Conservation (phyloP, 139 green algal species). For the Gonium pectorale region DNA sequence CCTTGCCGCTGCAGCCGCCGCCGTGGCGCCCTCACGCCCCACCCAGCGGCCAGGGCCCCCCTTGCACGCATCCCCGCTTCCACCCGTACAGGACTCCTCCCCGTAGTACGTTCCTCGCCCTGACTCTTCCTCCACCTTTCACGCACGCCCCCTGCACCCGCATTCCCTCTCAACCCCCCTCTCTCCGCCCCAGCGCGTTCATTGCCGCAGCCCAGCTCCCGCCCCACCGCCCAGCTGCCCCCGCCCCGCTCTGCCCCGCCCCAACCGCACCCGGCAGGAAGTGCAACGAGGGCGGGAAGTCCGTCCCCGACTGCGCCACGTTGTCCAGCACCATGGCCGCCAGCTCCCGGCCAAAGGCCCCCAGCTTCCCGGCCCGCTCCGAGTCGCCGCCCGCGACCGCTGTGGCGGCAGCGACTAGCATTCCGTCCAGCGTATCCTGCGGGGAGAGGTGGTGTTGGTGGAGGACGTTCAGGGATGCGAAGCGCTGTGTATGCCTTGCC, state of each 20-base stretch:
- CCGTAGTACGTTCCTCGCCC: too few relatives aligned
- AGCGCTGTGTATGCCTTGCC: not conserved
- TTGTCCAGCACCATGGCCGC: not conserved
- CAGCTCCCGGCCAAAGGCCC: slow-evolving; percentile 22
- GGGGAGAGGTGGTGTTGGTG: not conserved
- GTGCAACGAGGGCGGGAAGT: slow-evolving; percentile 46
- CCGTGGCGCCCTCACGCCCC: too few relatives aligned
- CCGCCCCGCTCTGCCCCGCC: too few relatives aligned
- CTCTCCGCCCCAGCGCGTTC: not conserved
- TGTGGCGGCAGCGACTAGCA: not conserved
- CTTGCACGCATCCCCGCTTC: too few relatives aligned
- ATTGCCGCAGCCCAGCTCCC: not conserved
- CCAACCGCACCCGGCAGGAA: slow-evolving; percentile 43
- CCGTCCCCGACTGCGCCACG: slow-evolving; percentile 19
- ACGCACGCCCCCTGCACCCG: too few relatives aligned
- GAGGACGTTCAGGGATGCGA: not conserved
- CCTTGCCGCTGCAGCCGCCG: too few relatives aligned
- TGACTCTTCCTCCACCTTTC: too few relatives aligned
- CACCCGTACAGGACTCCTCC: too few relatives aligned
- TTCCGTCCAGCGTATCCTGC: slow-evolving; percentile 14
- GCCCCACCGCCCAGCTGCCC: not conserved
- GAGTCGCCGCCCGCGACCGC: not conserved
- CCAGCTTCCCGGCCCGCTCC: not conserved
- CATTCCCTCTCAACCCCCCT: too few relatives aligned
- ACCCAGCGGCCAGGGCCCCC: too few relatives aligned